Percentiles rank a stretch among this genome's conserved stretches.
phyloP scores from a whole-genome alignment of 176 grass and related monocot species.

The Aegilops sharonensis region DNA sequence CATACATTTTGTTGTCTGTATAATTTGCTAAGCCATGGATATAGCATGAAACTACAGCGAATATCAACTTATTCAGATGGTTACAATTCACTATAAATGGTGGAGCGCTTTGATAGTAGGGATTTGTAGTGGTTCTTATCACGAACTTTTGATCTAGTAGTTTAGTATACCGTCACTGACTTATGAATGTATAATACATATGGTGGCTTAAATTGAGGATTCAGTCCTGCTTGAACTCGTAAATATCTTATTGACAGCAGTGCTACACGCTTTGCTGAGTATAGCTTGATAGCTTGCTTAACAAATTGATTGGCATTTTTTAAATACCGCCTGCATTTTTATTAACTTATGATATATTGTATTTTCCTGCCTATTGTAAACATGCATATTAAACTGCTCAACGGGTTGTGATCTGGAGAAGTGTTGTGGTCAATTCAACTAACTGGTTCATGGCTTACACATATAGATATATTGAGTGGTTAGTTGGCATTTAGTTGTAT shows the following conservation, averaged over 20 bases:
- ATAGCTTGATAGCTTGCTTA: background rate
- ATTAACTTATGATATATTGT: background rate
- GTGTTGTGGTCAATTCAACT: background rate
- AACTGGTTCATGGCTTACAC: background rate
- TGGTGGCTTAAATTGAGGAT: background rate
- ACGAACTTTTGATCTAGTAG: background rate
- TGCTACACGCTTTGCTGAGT: background rate
- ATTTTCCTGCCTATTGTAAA: slow-evolving; percentile 1
- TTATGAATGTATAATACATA: background rate
- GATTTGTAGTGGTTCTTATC: background rate
- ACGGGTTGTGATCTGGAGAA: background rate
- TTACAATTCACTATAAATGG: background rate
- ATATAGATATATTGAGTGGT: background rate
- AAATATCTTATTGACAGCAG: background rate
- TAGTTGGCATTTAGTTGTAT: slow-evolving; percentile 3
- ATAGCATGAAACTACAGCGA: slow-evolving; percentile 1
- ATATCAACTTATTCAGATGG: background rate
- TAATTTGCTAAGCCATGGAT: background rate
- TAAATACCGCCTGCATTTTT: background rate
- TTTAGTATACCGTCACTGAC: background rate
- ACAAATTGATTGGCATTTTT: background rate
- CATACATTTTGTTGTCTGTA: background rate
- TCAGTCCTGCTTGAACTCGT: background rate
- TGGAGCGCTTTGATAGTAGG: background rate
- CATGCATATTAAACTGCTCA: background rate